Evolutionary conservation across 129 eudicot species (phyloP).

Genomic region (Silybum marianum): DNA sequence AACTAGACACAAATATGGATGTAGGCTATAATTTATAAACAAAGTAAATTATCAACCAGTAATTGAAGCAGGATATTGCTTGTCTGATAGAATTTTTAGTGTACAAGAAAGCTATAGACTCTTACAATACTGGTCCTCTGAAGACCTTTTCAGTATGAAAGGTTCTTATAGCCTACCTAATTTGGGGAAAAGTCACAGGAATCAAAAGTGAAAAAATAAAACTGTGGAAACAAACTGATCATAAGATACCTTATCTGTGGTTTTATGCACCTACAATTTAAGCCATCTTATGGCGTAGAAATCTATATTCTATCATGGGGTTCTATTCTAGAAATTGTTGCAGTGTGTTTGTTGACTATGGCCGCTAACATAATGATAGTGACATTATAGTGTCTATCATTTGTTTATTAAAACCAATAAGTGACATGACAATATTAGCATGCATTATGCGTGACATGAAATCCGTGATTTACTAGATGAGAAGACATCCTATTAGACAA

Average conservation of each 20-base stretch:
- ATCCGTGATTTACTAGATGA: background rate
- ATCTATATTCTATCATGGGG: conserved; percentile 11
- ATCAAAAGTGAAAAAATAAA: background rate
- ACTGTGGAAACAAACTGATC: background rate
- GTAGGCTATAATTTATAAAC: background rate
- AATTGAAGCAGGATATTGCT: background rate
- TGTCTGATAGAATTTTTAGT: background rate
- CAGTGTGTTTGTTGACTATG: background rate
- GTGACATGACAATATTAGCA: background rate
- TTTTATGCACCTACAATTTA: conserved; percentile 5
- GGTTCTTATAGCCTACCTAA: conserved; percentile 1
- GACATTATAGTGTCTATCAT: background rate
- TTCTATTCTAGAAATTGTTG: conserved; percentile 6
- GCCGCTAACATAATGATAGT: background rate
- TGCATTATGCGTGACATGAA: background rate
- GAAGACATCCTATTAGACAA: background rate
- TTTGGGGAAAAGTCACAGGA: background rate
- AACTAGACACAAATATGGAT: background rate
- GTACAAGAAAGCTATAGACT: background rate
- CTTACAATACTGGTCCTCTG: background rate
- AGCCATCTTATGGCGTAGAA: background rate
- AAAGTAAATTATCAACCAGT: background rate
- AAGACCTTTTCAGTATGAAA: conserved; percentile 2
- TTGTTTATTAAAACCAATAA: background rate
- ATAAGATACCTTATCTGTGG: too few species aligned